Evolutionary conservation across 106 monocot species (phyloP), one percentile per base, ranked within the genome.

Genomic region (Dendrobium officinale): DNA sequence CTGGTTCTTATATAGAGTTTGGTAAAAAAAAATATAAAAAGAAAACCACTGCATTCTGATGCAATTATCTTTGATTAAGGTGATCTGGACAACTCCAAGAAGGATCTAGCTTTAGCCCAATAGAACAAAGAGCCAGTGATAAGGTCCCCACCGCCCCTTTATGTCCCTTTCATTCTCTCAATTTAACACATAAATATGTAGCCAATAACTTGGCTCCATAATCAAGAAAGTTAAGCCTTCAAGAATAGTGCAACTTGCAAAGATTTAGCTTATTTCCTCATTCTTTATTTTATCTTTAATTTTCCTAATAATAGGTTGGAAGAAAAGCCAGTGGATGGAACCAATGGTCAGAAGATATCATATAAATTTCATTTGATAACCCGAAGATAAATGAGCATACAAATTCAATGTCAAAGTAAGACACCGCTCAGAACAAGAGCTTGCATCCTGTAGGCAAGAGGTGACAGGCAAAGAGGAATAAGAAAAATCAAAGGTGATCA

Each of bases 61-160:
- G 79, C 13, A 75, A 15, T 20, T 55, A 72, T 75, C 67, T 78
- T 61, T 61, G 61, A 61, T 61, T 61, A 61, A 77, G 75, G 75
- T 82, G 84, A 81, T 84, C 64, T 55, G 24, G 75, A 72, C 84
- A 82, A 70, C 68, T 81, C 79, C 20, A 7, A 79, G 84, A 87
- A 82, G 68, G 70, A 87, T 84, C 73, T 80, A 74, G 75, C 56
- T 75, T 17, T 61, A 81, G 78, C 51, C 87, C 83, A 81, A 81
- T 84, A 67, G 79, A 75, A 81, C 72, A 80, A 72, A 67, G 77
- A 77, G 77, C 77, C 55, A 75, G 83, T 75, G 74, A 83, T 86
- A 83, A 83, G 86, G 83, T 86, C 68, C 75, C 68, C 78, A 20
- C 72, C 9, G 8, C 44, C 78, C 43, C 72, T 72, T 44, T 66